Evolutionary conservation across 2,329 filamentous ascomycete species (phyloP).

Genomic region (Xylariaceae sp.): DNA sequence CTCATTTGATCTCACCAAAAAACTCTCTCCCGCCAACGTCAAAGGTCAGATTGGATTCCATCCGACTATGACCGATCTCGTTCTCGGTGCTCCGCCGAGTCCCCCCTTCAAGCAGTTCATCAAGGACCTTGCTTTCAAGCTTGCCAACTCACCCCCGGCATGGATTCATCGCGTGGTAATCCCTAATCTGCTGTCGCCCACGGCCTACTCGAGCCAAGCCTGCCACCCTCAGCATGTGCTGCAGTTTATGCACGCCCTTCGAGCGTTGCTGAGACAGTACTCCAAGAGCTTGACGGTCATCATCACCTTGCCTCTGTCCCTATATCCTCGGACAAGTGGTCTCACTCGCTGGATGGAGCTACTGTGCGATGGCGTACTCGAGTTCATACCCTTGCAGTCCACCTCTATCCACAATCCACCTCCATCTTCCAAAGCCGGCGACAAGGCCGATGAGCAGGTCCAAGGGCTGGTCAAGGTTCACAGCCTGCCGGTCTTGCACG

Average conservation of each 20-base stretch:
- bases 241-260: conserved; percentile 73
- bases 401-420: conserved; percentile 46
- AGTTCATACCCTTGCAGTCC: conserved; percentile 69
- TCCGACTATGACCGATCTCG: conserved; percentile 30
- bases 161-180: conserved; percentile 75
- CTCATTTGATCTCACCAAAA: conserved; percentile 64
- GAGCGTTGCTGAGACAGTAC: conserved; percentile 67
- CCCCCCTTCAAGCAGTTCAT: conserved; percentile 63
- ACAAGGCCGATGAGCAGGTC: conserved; percentile 61
- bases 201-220: conserved; percentile 65
- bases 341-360: conserved; percentile 82
- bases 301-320: conserved; percentile 70
- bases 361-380: conserved; percentile 77
- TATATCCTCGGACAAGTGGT: conserved; percentile 71
- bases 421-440: conserved; percentile 45
- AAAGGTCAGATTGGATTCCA: conserved; percentile 50
- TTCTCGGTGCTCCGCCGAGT: conserved; percentile 16
- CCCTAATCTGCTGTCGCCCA: conserved; percentile 82
- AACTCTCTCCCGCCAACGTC: conserved; percentile 46
- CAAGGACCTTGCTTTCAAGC: conserved; percentile 47
- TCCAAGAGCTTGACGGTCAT: conserved; percentile 62
- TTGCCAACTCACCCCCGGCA: conserved; percentile 52
- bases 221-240: conserved; percentile 69
- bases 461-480: conserved; percentile 85
- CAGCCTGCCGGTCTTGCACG: conserved; percentile 76